phyloP scores from a whole-genome alignment of 1,139 yeast genomes.

The Taphrina pruni region DNA sequence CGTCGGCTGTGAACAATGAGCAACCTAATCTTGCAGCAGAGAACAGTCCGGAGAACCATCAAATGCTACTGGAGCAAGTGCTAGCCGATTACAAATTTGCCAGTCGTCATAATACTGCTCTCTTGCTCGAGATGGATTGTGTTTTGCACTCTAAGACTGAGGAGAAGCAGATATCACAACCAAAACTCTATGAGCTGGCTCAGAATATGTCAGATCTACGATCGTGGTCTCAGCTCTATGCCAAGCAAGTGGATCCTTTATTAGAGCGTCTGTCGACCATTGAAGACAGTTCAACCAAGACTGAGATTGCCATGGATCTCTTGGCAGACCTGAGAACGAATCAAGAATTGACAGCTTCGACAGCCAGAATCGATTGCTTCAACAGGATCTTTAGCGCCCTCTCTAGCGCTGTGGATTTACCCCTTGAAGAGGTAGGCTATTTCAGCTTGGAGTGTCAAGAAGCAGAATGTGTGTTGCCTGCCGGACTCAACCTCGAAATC shows the following conservation, averaged over 20 bases:
- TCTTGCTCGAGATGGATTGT: neutral
- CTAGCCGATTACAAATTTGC: constrained; percentile 8
- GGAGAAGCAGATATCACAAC: neutral
- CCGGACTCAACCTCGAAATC: neutral
- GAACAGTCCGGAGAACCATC: neutral
- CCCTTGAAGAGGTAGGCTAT: neutral
- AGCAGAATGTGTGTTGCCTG: neutral
- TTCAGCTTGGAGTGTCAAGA: neutral
- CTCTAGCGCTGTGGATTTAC: neutral
- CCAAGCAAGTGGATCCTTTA: neutral
- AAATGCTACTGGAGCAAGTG: neutral
- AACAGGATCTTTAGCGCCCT: neutral
- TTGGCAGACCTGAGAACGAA: neutral
- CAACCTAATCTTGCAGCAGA: neutral
- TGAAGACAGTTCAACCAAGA: neutral
- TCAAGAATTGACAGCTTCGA: neutral
- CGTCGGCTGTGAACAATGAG: neutral
- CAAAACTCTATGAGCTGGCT: neutral
- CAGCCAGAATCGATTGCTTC: constrained; percentile 4
- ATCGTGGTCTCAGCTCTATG: neutral
- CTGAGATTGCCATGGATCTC: neutral
- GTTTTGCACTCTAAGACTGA: neutral
- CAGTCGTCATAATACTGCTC: neutral
- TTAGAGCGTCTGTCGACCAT: neutral
- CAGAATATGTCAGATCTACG: neutral